Evolutionary conservation across 1,139 yeast species (phyloP), one percentile per base, ranked within the genome.

Genomic region (Yamadazyma diospyri): DNA sequence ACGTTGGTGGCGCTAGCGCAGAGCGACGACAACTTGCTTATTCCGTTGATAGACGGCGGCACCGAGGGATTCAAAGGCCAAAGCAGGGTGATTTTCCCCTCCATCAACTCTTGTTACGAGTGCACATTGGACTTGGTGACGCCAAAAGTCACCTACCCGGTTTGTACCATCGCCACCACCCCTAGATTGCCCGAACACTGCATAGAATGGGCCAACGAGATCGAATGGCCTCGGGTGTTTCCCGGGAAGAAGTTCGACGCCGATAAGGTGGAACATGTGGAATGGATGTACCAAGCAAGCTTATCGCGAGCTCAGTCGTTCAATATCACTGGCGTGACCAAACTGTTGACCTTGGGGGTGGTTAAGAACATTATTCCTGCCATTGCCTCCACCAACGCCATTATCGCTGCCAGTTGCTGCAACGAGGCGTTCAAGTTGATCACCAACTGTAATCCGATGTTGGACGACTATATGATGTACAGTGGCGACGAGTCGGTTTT

Each of bases 21-120:
- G 39, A 59, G 65, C 5, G 70, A 72, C 34, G 29, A 36, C 5
- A 74, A 72, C 29, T 11, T 13, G 15, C 59, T 85, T 20, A 81
- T 86, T 25, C 97, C 97, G 0, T 59, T 92, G 52, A 78, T 92
- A 20, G 98, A 92, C 52, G 97, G 97, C 2, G 98, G 97, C 3
- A 84, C 96, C 0, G 97, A 92, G 51, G 97, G 97, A 0, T 83
- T 92, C 50, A 73, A 86, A 43, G 98, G 98, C 4, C 97, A 92
- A 51, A 78, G 89, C 11, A 79, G 95, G 48, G 85, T 88, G 8
- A 87, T 89, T 25, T 59, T 88, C 12, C 97, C 98, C 0, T 78
- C 89, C 0, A 57, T 87, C 20, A 77, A 92, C 0, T 82, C 95
- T 1, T 92, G 98, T 59, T 89, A 87, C 61, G 97, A 92, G 55